Base-by-base conservation (phyloP, 2,329 filamentous ascomycete genomes). In the Parastagonospora avenae region DNA sequence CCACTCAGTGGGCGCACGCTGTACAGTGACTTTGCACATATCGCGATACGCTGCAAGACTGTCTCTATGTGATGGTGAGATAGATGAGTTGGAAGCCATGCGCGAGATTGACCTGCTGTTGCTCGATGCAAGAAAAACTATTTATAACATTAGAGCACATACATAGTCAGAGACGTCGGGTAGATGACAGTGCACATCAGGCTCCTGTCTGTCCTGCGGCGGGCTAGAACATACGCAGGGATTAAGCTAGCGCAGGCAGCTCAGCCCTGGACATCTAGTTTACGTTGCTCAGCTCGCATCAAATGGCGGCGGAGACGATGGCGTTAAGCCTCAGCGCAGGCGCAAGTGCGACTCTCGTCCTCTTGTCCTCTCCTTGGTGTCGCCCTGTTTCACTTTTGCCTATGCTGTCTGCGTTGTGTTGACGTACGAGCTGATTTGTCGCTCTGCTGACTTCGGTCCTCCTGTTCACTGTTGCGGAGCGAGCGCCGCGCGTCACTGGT, bases 401-500 rank as follows among this genome's bases (percentile, higher is more conserved):
- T 2, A 36, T 40, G 44, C 7, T 8, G 29, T 11, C 27, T 8
- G 19, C 44, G 24, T 24, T 27, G 37, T 28, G 16, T 16, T 19
- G n/a, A n/a, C 19, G 6, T 39, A 8, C 37, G 37, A 16, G 16
- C 12, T 39, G 37, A 27, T 12, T 19, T 39, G 16, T 28, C 8
- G 27, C 16, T 8, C 37, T 46, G 36, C 36, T 33, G 14, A 28
- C 14, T 33, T 19, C 41, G 19, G 19, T 19, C 19, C 11, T 12
- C 37, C 19, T 24, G 19, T 39, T 28, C 16, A 27, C 37, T 12
- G 19, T 14, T 27, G 30, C 33, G 36, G 11, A 44, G 28, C 41
- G 41, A 24, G 45, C 42, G 55, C 55, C 58, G 49, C 58, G 58
- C 55, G 55, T 45, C 51, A 53, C 49, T 32, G 8, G 55, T 55